Base-by-base conservation (phyloP, 495 filamentous ascomycete genomes). In the Chlorociboria aeruginascens region DNA sequence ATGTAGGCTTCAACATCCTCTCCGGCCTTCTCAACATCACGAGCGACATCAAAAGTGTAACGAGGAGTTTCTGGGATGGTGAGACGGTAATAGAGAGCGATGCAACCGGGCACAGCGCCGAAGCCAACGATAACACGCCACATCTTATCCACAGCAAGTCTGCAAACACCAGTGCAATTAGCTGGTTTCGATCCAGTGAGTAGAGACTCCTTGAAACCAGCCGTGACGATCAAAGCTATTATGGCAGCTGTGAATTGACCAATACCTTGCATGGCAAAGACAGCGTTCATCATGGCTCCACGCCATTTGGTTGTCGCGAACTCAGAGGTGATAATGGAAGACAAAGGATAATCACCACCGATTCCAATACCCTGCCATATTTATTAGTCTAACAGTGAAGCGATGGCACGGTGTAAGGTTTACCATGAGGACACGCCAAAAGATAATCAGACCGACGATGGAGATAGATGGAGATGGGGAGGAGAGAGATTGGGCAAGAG, bases 341-440 rank as follows among this genome's bases (percentile, higher is more conserved):
- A 85, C 14, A 95, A 71, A 0, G 88, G 89, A 57, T 90, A 92
- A 62, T 93, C 89, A 51, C 86, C 85, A 51, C 86, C 86, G 41
- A 90, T 89, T 37, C 86, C 86, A 25, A 87, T 69, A 28, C 81
- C 81, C 43, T 42, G 83, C 83, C 66, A 87, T 82, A 25, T 25
- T 42, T 10, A 32, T 37, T 59, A 61, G 38, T 31, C 16, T 17
- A 8, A 85, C 78, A n/a, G 7, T 11, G 11, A 14, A 37, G 32
- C 28, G n/a, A n/a, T 11, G 28, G n/a, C 29, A 28, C 12, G 12
- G 7, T n/a, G 39, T 40, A 41, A 25, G 4, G 11, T 32, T 44
- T 16, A 47, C 55, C 80, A 90, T 88, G 9, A 94, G 57, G 0
- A 93, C 76, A 62, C 88, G 81, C 88, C 88, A 94, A 72, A 94